phyloP scores from a whole-genome alignment of 2,329 filamentous ascomycete species.

The Aspergillus phoenicis region DNA sequence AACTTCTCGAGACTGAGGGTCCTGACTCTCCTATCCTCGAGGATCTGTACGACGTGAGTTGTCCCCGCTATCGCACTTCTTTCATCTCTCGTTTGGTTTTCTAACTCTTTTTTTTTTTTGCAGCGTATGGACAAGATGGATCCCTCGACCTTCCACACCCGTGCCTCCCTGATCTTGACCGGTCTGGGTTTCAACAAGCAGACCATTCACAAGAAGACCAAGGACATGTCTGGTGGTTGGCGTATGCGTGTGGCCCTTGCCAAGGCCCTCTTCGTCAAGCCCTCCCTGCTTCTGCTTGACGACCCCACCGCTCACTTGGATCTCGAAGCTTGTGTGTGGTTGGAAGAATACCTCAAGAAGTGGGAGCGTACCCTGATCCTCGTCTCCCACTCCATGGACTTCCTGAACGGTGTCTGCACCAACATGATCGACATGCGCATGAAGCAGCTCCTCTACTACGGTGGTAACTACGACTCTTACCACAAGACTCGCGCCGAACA shows the following conservation, averaged over 20 bases:
- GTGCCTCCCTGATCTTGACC: slow-evolving; percentile 93
- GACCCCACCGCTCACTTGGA: slow-evolving; percentile 99
- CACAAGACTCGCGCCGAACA: slow-evolving; percentile 91
- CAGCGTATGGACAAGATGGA: slow-evolving; percentile 99
- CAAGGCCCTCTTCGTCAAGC: slow-evolving; percentile 98
- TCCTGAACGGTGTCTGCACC: slow-evolving; percentile 97
- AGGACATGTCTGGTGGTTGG: slow-evolving; percentile 99
- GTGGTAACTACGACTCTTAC: slow-evolving; percentile 99
- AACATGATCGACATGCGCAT: slow-evolving; percentile 98
- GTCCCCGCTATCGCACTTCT: not conserved
- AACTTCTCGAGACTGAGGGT: slow-evolving; percentile 86
- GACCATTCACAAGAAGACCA: slow-evolving; percentile 99
- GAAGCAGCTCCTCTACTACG: slow-evolving; percentile 91
- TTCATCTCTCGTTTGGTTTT: not conserved
- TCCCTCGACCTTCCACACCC: slow-evolving; percentile 92
- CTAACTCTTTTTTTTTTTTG: slow-evolving; percentile 26
- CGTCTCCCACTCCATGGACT: slow-evolving; percentile 97
- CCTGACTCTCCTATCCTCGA: slow-evolving; percentile 88
- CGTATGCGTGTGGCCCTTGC: slow-evolving; percentile 98
- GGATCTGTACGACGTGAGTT: slow-evolving; percentile 89
- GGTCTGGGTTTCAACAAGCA: slow-evolving; percentile 99
- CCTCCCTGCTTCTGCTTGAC: slow-evolving; percentile 90
- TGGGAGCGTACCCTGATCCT: slow-evolving; percentile 97
- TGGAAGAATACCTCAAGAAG: slow-evolving; percentile 99
- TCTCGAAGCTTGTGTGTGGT: slow-evolving; percentile 98